These are phyloP conservation scores for Phytophthora capsici DNA, from an alignment of 352 stramenopile species.

Conservation along the genomic window DNA sequence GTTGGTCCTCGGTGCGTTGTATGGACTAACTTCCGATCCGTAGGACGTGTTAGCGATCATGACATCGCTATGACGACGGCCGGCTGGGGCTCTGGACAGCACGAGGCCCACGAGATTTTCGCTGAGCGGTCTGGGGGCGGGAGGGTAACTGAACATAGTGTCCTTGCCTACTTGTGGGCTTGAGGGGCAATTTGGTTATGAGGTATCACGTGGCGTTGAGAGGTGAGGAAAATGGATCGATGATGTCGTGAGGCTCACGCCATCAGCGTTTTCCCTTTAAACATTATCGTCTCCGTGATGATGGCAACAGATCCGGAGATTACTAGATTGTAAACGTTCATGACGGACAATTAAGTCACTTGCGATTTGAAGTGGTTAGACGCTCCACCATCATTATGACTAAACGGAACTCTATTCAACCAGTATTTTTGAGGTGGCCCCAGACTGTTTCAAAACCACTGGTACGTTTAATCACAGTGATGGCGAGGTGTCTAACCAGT, in stretches of 20 bases:
- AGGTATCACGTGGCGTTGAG: slow-evolving; percentile 28
- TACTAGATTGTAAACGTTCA: slow-evolving; percentile 16
- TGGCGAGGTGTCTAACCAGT: slow-evolving; percentile 2
- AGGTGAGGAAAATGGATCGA: background rate
- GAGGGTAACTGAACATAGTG: slow-evolving; percentile 10
- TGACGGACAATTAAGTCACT: slow-evolving; percentile 13
- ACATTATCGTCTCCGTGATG: too few relatives aligned
- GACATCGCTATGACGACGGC: background rate
- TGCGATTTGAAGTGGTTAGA: background rate
- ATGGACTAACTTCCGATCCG: background rate
- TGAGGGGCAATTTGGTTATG: too few relatives aligned
- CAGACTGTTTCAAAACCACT: too few relatives aligned
- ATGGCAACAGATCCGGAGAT: slow-evolving; percentile 12
- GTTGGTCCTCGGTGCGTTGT: background rate
- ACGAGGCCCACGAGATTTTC: slow-evolving; percentile 6
- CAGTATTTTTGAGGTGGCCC: too few relatives aligned
- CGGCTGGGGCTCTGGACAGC: background rate
- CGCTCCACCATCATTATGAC: slow-evolving; percentile 11
- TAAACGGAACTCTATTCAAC: slow-evolving; percentile 7
- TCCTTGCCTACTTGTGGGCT: too few relatives aligned
- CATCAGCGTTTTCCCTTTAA: too few relatives aligned
- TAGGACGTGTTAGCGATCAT: background rate
- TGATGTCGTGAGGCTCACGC: slow-evolving; percentile 19
- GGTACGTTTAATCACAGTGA: slow-evolving; percentile 21
- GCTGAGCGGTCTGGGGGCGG: slow-evolving; percentile 4